phyloP scores from a whole-genome alignment of 2,329 filamentous ascomycete species.

The Epichloe coenophiala region DNA sequence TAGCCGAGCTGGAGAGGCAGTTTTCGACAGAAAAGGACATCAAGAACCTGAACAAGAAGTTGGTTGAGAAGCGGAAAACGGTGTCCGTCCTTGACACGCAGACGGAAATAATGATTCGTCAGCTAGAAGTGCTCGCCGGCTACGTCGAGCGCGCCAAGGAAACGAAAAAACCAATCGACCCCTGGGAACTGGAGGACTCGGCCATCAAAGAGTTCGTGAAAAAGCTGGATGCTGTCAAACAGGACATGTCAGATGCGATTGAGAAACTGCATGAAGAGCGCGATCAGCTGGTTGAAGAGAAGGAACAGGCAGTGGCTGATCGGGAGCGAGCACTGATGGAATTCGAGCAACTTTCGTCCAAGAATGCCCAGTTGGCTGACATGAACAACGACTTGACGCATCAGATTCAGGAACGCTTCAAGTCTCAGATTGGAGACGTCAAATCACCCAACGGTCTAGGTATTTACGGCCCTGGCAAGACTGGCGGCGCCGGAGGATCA shows the following conservation, averaged over 20 bases:
- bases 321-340: constrained; percentile 90
- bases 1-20: constrained; percentile 75
- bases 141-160: constrained; percentile 81
- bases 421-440: constrained; percentile 51
- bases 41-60: constrained; percentile 71
- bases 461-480: constrained; percentile 40
- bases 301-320: constrained; percentile 66
- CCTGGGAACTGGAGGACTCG: constrained; percentile 72
- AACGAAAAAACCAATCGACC: constrained; percentile 65
- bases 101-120: constrained; percentile 87
- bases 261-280: constrained; percentile 55
- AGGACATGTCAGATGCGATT: constrained; percentile 41
- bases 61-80: constrained; percentile 87
- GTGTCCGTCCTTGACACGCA: constrained; percentile 90
- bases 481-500: constrained; percentile 29
- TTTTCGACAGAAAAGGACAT: constrained; percentile 52
- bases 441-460: constrained; percentile 41
- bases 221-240: constrained; percentile 49
- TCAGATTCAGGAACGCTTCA: constrained; percentile 87
- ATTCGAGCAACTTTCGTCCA: constrained; percentile 85
- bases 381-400: constrained; percentile 93
- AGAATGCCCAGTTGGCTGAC: constrained; percentile 87
- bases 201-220: constrained; percentile 87
- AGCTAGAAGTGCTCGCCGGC: constrained; percentile 78
- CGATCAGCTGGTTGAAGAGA: constrained; percentile 73